Base-by-base conservation (phyloP, 164 flowering plant genomes). In the Houttuynia cordata region DNA sequence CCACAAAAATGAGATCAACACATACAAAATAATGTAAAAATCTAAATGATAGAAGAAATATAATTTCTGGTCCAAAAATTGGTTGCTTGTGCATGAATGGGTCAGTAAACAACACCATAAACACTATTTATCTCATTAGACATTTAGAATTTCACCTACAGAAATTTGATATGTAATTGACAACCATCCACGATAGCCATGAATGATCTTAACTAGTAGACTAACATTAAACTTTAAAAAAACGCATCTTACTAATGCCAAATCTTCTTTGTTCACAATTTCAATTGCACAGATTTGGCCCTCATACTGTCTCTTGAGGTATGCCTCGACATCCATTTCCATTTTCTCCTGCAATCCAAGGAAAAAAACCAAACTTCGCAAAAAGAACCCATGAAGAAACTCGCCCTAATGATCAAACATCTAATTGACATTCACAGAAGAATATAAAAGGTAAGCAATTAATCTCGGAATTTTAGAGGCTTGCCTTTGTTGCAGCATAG, bases 261-360 rank as follows among this genome's bases (percentile, higher is more conserved):
- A 88, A 67, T 93, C 97, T 68, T 93, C 99, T 67, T 93, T 93
- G 49, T 82, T 86, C 56, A 90, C 54, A 62, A 88, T 83, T 62
- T 85, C 84, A 59, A 88, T 75, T 50, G 83, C 79, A 40, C 82
- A 84, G 71, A 88, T 79, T 60, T 86, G 83, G 53, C 76, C 81
- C 74, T 93, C 89, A 66, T 90, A 90, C 1, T 87, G 86, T 59
- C 97, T 69, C 53, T 86, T 83, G 67, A 93, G 70, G 67, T 83
- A 90, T 19, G 85, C 81, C 62, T 90, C 96, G 9, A 93, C 97
- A 61, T 91, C 96, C 79, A 79, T 79, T 76, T 86, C 91, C 86
- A 74, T 77, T 61, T 85, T 82, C 0, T 77, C 81, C 96, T 93
- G 62, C n/a, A 70, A 62, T 21, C 25, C 50, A 4, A 60, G 20